Evolutionary conservation across 208 protist genomes (phyloP).

Genomic region (Leishmania major): DNA sequence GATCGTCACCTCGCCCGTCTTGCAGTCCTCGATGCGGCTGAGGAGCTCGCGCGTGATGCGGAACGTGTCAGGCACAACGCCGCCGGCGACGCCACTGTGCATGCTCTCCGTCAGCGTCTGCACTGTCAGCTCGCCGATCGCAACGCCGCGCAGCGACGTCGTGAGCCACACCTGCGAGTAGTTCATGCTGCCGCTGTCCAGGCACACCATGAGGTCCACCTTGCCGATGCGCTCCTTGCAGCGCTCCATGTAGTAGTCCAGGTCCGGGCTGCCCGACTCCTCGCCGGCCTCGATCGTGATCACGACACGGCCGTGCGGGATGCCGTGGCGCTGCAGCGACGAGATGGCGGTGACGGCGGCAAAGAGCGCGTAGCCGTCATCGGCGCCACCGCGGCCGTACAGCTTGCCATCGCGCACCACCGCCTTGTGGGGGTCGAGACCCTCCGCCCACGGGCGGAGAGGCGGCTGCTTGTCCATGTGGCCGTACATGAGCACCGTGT

Average conservation of each 20-base stretch:
- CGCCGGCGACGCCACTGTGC: conserved; percentile 91
- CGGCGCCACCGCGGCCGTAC: conserved; percentile 91
- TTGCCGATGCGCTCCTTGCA: conserved; percentile 70
- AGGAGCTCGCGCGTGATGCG: conserved; percentile 90
- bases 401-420: conserved; percentile 88
- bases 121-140: conserved; percentile 83
- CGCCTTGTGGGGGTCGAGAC: conserved; percentile 85
- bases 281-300: conserved; percentile 94
- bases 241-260: conserved; percentile 82
- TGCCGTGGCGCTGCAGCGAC: conserved; percentile 75
- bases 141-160: conserved; percentile 91
- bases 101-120: conserved; percentile 86
- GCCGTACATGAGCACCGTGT: conserved; percentile 94
- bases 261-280: conserved; percentile 87
- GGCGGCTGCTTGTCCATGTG: conserved; percentile 98
- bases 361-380: conserved; percentile 93
- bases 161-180: conserved; percentile 97
- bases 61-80: conserved; percentile 95
- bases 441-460: conserved; percentile 89
- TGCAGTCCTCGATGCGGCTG: conserved; percentile 90
- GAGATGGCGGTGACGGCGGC: conserved; percentile 64
- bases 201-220: conserved; percentile 92
- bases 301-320: conserved; percentile 84
- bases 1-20: conserved; percentile 90
- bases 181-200: conserved; percentile 94